These are phyloP conservation scores for Phyllostachys edulis DNA, from an alignment of 176 grass and related monocot genomes.

Conservation along the genomic window DNA sequence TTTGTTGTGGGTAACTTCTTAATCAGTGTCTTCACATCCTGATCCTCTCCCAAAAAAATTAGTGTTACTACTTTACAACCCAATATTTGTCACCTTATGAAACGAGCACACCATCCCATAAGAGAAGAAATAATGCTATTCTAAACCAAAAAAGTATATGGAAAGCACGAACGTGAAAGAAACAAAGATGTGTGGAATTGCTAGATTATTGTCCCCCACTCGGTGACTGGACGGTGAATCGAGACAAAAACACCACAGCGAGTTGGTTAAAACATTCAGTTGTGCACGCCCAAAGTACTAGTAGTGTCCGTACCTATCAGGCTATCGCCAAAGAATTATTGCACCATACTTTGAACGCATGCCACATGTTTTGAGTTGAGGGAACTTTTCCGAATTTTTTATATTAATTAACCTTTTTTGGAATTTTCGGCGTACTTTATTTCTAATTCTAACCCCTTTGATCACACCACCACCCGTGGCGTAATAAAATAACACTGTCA, in stretches of 20 bases:
- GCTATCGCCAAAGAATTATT: background rate
- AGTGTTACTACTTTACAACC: background rate
- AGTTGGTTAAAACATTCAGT: background rate
- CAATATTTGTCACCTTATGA: background rate
- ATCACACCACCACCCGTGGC: too few species aligned
- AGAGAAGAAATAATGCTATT: background rate
- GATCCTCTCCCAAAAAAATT: too few species aligned
- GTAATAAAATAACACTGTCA: too few species aligned
- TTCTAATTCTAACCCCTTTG: too few species aligned
- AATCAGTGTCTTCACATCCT: too few species aligned
- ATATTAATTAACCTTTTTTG: too few species aligned
- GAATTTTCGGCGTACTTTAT: too few species aligned
- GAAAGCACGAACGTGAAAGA: background rate
- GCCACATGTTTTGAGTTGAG: slow-evolving; percentile 1
- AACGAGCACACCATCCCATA: background rate
- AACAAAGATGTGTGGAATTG: background rate
- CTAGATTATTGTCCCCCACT: background rate
- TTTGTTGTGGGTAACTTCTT: too few species aligned
- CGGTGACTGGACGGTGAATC: background rate
- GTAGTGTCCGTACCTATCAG: slow-evolving; percentile 20
- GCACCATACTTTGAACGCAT: background rate
- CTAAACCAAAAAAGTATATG: background rate
- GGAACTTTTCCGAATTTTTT: too few species aligned
- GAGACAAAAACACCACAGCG: background rate
- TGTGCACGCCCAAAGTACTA: background rate